Base-by-base conservation (phyloP, 352 stramenopile species). In the Phytopythium delawarense region DNA sequence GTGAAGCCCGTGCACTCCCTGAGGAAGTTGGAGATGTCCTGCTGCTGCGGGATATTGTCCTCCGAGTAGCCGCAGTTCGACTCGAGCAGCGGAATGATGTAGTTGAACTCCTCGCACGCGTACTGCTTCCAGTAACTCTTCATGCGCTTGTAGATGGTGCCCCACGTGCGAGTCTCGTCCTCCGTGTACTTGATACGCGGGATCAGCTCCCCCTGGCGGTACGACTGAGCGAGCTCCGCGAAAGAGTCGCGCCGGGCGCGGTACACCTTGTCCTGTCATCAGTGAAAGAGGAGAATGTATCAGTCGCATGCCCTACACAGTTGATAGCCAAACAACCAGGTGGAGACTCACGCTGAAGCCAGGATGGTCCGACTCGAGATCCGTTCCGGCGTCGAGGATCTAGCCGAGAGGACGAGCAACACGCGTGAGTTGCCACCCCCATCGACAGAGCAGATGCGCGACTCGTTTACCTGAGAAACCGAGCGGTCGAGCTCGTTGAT, bases 101-200 rank as follows among this genome's bases (percentile, higher is more conserved):
- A 89, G 71, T 98, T 98, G 76, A 98, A 99, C 78, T 99, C 94
- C 30, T 98, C 89, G 66, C 96, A 99, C 13, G 96, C 97, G 78
- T 98, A 94, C 66, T 97, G 76, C 55, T 97, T 84, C 82, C 92
- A 98, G 34, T 98, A 78, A 28, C 78, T 70, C 72, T 98, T 89
- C 88, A 99, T 97, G 48, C 84, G 88, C 64, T 96, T 89, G 88
- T 97, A 98, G 51, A 98, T 91, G 37, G 84, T 62, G 32, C 87
- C 84, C 93, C 94, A 98, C n/a, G 92, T 98, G 46, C 74, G 75
- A 18, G 81, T 76, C 76, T 99, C 97, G 49, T 98, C 84, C 15
- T 88, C 62, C 5, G 89, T 98, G 84, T 99, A 99, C 35, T 98
- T 78, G 44, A 99, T 94, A 39, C 75, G 79, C 18, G 95, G 91